Evolutionary conservation across 305 asterid species (phyloP), one percentile per base, ranked within the genome.

Genomic region (Withania somnifera): DNA sequence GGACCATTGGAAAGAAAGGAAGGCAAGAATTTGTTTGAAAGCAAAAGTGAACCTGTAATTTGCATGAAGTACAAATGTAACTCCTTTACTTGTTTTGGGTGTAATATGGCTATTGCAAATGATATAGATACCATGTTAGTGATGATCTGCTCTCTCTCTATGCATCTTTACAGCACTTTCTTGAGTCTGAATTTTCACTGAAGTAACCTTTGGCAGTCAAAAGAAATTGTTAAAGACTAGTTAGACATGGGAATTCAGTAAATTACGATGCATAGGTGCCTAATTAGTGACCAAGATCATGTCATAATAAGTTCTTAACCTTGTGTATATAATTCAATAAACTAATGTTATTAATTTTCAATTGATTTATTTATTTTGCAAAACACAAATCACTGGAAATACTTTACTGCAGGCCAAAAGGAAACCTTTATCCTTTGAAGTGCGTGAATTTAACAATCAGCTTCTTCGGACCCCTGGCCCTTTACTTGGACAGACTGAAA

Each of bases 351-450:
- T 75, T 75, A 11, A 47, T 75, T 30, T 19, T 19, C 19, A 2
- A 13, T 61, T 61, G 2, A 30, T 9, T 64, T 75, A 24, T 73
- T 47, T 73, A 26, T 50, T 15, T 75, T 28, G 63, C 80, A 17
- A 75, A 28, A 50, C 11, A 47, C n/a, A 75, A 50, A 50, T 50
- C n/a, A 28, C 61, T 28, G 80, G 79, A 77, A 34, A 24, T 81
- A 28, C 60, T 56, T 67, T 73, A 85, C 80, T 86, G 82, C 95
- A 95, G 99, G 98, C 98, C 15, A 95, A 93, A 90, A 89, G 92
- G 79, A 92, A 86, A 83, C 94, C 93, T 82, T 67, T 90, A 51
- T 85, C 90, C 75, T 95, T 94, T 64, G 87, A 64, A 84, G 87
- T 88, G 57, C 86, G 89, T 38, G 84, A 82, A 68, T 89, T 86